phyloP scores from a whole-genome alignment of 768 basidiomycete species.

The Chalciporus sphaerocephalus region DNA sequence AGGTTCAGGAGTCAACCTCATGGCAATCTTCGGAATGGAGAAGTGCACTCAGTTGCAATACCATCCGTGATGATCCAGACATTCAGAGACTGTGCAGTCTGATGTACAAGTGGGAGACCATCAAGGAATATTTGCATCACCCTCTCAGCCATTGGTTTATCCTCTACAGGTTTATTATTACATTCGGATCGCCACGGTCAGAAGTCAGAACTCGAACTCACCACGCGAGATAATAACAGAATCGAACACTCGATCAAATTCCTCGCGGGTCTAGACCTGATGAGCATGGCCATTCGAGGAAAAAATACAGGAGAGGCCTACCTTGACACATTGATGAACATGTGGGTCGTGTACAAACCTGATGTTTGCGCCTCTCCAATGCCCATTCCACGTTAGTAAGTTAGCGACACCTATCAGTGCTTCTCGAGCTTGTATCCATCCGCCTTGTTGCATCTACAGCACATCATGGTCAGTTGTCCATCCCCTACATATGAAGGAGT shows the following conservation, averaged over 20 bases:
- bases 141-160: slow-evolving; percentile 17
- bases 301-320: not conserved
- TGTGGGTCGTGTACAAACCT: slow-evolving; percentile 16
- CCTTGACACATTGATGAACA: slow-evolving; percentile 6
- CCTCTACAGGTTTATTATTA: slow-evolving; percentile 5
- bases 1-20: too few relatives aligned
- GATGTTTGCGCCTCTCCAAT: slow-evolving; percentile 18
- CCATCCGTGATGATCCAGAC: slow-evolving; percentile 22
- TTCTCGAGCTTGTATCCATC: slow-evolving; percentile 20
- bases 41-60: too few relatives aligned
- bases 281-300: not conserved
- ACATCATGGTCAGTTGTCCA: not conserved
- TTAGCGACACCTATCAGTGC: slow-evolving; percentile 15
- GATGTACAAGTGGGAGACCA: slow-evolving; percentile 3
- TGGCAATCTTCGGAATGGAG: too few relatives aligned
- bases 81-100: not conserved
- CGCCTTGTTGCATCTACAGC: slow-evolving; percentile 19
- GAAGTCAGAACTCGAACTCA: not conserved
- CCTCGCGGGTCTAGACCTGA: slow-evolving; percentile 9
- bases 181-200: not conserved
- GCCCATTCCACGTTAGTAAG: slow-evolving; percentile 7
- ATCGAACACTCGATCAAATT: slow-evolving; percentile 18
- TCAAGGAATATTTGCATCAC: slow-evolving; percentile 19
- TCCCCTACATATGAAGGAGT: too few relatives aligned
- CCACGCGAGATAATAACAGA: slow-evolving; percentile 19